Evolutionary conservation across 2,329 filamentous ascomycete genomes (phyloP), one percentile per base, ranked within the genome.

Genomic region (Emmonsia crescens): DNA sequence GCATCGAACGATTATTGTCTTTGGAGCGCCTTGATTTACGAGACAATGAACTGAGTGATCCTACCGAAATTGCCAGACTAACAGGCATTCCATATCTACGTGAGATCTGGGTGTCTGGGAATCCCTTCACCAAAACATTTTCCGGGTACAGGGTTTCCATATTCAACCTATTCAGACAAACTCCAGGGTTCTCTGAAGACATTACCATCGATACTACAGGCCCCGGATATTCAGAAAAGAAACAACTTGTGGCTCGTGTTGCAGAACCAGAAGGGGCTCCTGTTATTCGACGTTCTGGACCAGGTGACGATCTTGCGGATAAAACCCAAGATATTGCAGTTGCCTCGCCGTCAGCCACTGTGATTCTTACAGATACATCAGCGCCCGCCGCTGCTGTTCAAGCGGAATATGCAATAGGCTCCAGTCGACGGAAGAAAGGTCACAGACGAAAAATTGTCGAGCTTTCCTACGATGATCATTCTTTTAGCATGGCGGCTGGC

Each of bases 151-250:
- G 94, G 57, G 82, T 96, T 66, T 89, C 86, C 24, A 95, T 97
- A 65, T 96, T 99, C 84, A 99, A 97, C 69, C 81, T 97, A 2
- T 99, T 99, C 80, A 85, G 94, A 65, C 87, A 85, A 63, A 91
- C 90, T 0, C 90, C 93, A 12, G 94, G 94, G 5, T 96, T 94
- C 70, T 88, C 87, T 0, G 89, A 96, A 66, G 94, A 99, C 71
- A 86, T 97, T 63, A 80, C 91, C 54, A 93, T 99, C 68, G 94
- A 99, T 72, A 87, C 88, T 1, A 84, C 85, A 40, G 88, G 88
- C 0, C 93, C 94, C 0, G 87, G 83, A n/a, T 95, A 91, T 70
- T 83, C 86, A 19, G 94, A 99, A 78, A 87, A 86, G 71, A 91
- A 91, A 69, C 87, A 89, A 66, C 81, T 99, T 51, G 83, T 92